Conservation (phyloP, 2,329 filamentous ascomycete genomes). For the Nemania abortiva region DNA sequence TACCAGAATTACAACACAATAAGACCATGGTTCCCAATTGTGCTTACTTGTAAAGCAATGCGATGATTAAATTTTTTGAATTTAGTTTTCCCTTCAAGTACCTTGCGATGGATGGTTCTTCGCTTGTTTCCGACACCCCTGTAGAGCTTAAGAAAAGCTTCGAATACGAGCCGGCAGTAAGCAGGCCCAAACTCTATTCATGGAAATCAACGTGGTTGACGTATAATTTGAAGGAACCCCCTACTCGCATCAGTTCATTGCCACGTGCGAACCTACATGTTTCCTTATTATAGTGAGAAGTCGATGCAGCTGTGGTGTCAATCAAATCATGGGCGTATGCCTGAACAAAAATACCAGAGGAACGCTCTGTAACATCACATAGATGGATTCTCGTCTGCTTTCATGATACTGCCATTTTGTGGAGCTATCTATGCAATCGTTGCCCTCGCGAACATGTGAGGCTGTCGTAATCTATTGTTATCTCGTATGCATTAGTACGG, state of each 20-base stretch:
- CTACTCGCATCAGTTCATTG: not conserved
- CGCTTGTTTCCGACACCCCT: not conserved
- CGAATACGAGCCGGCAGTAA: not conserved
- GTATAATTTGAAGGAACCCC: not conserved
- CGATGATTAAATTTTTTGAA: too few relatives aligned
- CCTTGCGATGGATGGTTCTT: not conserved
- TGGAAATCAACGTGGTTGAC: not conserved
- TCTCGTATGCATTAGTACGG: constrained; percentile 28
- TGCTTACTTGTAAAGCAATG: not conserved
- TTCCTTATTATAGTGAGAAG: not conserved
- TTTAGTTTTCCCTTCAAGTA: too few relatives aligned
- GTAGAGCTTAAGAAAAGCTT: not conserved
- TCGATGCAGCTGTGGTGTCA: not conserved
- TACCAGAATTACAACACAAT: not conserved
- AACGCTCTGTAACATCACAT: not conserved
- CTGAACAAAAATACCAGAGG: not conserved
- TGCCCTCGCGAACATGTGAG: constrained; percentile 34
- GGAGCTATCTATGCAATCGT: constrained; percentile 25
- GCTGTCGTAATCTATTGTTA: constrained; percentile 35
- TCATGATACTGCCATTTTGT: constrained; percentile 5
- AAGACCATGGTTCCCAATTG: not conserved
- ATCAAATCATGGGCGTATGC: not conserved
- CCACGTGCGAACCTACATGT: not conserved
- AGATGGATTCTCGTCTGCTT: not conserved
- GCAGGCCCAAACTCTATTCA: not conserved